Conservation (phyloP, 179 eudicot genomes). For the Gypsophila paniculata region DNA sequence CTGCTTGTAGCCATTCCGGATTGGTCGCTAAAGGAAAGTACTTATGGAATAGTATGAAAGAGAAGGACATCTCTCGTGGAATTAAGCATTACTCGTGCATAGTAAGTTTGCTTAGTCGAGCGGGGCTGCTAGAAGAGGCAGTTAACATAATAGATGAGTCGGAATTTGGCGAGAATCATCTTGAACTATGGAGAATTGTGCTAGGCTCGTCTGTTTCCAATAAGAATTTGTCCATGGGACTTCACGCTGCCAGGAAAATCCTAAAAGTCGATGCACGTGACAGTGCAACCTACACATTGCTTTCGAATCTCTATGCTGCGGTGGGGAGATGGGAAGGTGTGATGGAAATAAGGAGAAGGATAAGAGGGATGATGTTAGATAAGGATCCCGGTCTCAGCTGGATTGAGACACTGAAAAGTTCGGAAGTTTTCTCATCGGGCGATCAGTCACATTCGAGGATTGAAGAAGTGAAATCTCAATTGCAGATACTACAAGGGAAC, state of each 20-base stretch:
- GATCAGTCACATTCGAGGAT: slow-evolving; percentile 52
- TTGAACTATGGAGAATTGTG: slow-evolving; percentile 69
- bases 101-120: slow-evolving; percentile 77
- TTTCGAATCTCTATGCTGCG: slow-evolving; percentile 67
- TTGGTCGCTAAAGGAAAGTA: slow-evolving; percentile 47
- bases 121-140: slow-evolving; percentile 74
- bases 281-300: slow-evolving; percentile 50
- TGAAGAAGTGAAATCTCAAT: slow-evolving; percentile 45
- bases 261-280: slow-evolving; percentile 48
- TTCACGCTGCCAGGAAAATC: slow-evolving; percentile 51
- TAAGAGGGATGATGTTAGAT: slow-evolving; percentile 43
- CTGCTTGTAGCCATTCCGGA: slow-evolving; percentile 79
- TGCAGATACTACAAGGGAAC: slow-evolving; percentile 37
- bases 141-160: slow-evolving; percentile 52
- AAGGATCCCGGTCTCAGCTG: slow-evolving; percentile 89
- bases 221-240: slow-evolving; percentile 46
- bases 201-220: slow-evolving; percentile 58
- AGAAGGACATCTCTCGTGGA: slow-evolving; percentile 44
- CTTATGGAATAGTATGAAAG: slow-evolving; percentile 63
- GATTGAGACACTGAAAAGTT: slow-evolving; percentile 45
- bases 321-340: slow-evolving; percentile 70
- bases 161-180: slow-evolving; percentile 34
- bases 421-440: slow-evolving; percentile 58
- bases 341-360: slow-evolving; percentile 53
- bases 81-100: slow-evolving; percentile 78